phyloP scores from a whole-genome alignment of 192 early-diverging fungal species.

The Jimgerdemannia flammicorona region DNA sequence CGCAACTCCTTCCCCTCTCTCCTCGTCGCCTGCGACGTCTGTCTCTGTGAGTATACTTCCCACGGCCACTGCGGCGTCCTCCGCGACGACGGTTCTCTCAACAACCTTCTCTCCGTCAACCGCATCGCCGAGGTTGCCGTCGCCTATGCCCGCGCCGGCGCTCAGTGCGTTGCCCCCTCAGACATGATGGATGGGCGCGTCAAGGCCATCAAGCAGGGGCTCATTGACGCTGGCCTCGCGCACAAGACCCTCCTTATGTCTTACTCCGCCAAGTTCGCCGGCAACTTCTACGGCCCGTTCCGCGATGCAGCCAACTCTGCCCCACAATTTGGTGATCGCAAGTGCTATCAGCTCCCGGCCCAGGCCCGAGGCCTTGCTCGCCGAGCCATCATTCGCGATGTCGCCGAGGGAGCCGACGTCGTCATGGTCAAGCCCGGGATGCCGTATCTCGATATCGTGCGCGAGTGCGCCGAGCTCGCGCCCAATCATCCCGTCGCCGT shows the following conservation, averaged over 20 bases:
- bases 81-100: slow-evolving; percentile 73
- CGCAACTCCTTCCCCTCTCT: slow-evolving; percentile 73
- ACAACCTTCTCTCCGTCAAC: slow-evolving; percentile 75
- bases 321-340: slow-evolving; percentile 88
- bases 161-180: slow-evolving; percentile 87
- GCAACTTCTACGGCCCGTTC: slow-evolving; percentile 96
- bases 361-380: slow-evolving; percentile 86
- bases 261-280: slow-evolving; percentile 98
- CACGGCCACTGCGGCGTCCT: slow-evolving; percentile 96
- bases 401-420: slow-evolving; percentile 92
- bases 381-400: slow-evolving; percentile 84
- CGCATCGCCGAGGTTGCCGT: slow-evolving; percentile 83
- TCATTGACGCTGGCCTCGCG: slow-evolving; percentile 69
- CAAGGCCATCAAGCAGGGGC: slow-evolving; percentile 82
- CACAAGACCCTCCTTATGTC: slow-evolving; percentile 87
- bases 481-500: slow-evolving; percentile 92
- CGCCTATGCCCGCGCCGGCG: slow-evolving; percentile 87
- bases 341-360: slow-evolving; percentile 92
- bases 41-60: slow-evolving; percentile 92
- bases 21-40: slow-evolving; percentile 91
- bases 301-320: slow-evolving; percentile 93
- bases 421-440: slow-evolving; percentile 97
- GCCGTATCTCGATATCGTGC: slow-evolving; percentile 93
- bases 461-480: slow-evolving; percentile 72
- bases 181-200: slow-evolving; percentile 99